Percentiles rank a stretch among this genome's conserved stretches.
Conservation (phyloP, 2,329 filamentous ascomycete genomes). For the Cladosporium cucumerinum region DNA sequence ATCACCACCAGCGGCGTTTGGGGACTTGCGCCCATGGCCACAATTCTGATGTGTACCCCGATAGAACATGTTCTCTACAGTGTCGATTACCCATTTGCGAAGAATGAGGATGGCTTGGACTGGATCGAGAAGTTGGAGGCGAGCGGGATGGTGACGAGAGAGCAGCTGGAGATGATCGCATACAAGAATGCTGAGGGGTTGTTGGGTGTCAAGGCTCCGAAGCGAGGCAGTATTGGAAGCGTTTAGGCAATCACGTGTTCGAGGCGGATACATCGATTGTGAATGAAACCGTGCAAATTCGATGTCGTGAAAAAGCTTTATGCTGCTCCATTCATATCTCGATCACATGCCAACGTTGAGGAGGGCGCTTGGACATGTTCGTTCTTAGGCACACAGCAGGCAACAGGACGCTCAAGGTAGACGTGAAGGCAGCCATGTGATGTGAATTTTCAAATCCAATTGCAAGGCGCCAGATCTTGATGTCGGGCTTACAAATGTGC, state of each 20-base stretch:
- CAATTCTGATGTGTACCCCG: slow-evolving; percentile 35
- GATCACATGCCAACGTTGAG: background rate
- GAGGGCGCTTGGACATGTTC: background rate
- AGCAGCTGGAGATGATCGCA: slow-evolving; percentile 50
- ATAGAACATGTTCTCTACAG: slow-evolving; percentile 55
- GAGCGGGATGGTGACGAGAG: slow-evolving; percentile 50
- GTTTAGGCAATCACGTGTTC: background rate
- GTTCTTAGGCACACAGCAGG: background rate
- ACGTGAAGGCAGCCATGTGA: background rate
- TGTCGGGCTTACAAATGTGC: background rate
- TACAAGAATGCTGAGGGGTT: slow-evolving; percentile 52
- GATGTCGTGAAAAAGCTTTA: background rate
- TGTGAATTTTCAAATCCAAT: background rate
- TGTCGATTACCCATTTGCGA: slow-evolving; percentile 58
- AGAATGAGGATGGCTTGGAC: slow-evolving; percentile 48
- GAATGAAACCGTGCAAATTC: background rate
- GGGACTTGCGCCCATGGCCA: slow-evolving; percentile 49
- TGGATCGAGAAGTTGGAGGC: slow-evolving; percentile 51
- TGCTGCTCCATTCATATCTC: background rate
- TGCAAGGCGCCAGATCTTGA: background rate
- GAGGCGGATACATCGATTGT: background rate
- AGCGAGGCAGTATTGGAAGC: background rate
- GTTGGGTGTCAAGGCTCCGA: slow-evolving; percentile 36
- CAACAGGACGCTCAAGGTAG: background rate
- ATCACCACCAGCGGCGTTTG: slow-evolving; percentile 59